These are phyloP conservation scores for Fusarium siculi DNA, from an alignment of 2,329 filamentous ascomycete genomes.

Conservation along the genomic window DNA sequence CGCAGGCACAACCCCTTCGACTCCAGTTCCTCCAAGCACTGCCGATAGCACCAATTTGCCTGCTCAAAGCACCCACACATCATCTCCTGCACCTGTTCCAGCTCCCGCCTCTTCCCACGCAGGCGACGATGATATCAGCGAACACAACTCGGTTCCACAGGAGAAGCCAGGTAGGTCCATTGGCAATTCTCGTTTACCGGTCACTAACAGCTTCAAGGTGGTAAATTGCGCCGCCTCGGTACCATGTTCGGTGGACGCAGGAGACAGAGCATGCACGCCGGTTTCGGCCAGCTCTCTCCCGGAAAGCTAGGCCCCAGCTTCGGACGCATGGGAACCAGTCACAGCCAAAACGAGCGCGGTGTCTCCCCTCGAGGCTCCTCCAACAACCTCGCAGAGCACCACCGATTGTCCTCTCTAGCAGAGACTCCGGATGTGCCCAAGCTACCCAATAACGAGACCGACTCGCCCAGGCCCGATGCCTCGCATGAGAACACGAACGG, in stretches of 20 bases:
- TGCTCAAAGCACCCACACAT: constrained; percentile 15
- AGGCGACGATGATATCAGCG: constrained; percentile 52
- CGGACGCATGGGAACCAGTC: constrained; percentile 72
- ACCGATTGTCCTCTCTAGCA: constrained; percentile 65
- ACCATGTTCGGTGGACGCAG: constrained; percentile 73
- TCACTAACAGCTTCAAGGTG: constrained; percentile 54
- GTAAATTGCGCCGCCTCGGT: constrained; percentile 71
- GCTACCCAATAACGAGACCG: constrained; percentile 43
- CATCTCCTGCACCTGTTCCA: constrained; percentile 15
- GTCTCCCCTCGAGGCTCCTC: constrained; percentile 69
- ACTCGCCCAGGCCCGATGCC: constrained; percentile 35
- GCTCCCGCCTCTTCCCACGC: constrained; percentile 31
- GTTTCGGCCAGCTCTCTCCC: constrained; percentile 68
- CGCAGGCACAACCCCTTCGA: constrained; percentile 41
- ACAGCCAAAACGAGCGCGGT: constrained; percentile 56
- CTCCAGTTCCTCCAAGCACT: constrained; percentile 42
- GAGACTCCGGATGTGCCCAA: constrained; percentile 62
- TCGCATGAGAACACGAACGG: constrained; percentile 60
- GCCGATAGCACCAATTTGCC: constrained; percentile 39
- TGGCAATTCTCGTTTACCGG: neutral
- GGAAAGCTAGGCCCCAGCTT: constrained; percentile 66
- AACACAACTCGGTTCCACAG: constrained; percentile 51
- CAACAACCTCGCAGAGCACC: constrained; percentile 66
- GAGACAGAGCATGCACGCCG: constrained; percentile 73
- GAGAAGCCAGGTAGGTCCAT: constrained; percentile 52